A percentile compares a stretch with the other conserved stretches of the same genome.
Conservation (phyloP, 108 stramenopile genomes). For the Discostella pseudostelligera region DNA sequence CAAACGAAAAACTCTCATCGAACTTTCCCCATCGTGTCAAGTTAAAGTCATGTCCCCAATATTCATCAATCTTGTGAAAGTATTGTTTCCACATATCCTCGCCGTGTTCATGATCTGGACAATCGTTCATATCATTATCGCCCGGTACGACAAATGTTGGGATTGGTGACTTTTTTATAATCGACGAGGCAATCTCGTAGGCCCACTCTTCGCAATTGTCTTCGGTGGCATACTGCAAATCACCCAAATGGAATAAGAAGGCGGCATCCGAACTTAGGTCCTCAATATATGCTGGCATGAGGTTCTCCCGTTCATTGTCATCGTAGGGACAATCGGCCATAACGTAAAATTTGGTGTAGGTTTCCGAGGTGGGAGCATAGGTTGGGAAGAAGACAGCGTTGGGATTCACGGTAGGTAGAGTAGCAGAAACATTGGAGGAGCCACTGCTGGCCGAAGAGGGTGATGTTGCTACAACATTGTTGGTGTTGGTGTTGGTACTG, state of each 20-base stretch:
- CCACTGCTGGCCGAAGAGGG: too few relatives aligned
- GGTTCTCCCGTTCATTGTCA: conserved; percentile 37
- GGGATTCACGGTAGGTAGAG: neutral
- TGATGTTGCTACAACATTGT: too few relatives aligned
- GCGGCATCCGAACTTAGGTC: conserved; percentile 53
- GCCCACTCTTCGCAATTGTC: conserved; percentile 52
- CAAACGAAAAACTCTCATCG: conserved; percentile 59
- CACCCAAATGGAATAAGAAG: conserved; percentile 74
- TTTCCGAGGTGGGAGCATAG: conserved; percentile 8
- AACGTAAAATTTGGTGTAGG: conserved; percentile 56
- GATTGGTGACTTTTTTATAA: conserved; percentile 40
- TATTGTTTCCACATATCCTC: conserved; percentile 54
- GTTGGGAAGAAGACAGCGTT: neutral
- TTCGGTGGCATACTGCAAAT: conserved; percentile 54
- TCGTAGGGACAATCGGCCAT: conserved; percentile 67
- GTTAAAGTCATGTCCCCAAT: conserved; percentile 29
- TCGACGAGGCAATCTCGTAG: conserved; percentile 32
- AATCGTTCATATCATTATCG: conserved; percentile 76
- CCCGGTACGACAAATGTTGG: conserved; percentile 72
- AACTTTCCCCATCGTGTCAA: conserved; percentile 43
- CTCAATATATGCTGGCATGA: conserved; percentile 45
- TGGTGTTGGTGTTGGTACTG: too few relatives aligned
- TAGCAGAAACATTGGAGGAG: too few relatives aligned
- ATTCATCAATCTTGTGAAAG: conserved; percentile 50
- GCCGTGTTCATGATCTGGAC: conserved; percentile 42